These are phyloP conservation scores for Cornus suecica DNA, from an alignment of 148 eudicot species.

Conservation along the genomic window DNA sequence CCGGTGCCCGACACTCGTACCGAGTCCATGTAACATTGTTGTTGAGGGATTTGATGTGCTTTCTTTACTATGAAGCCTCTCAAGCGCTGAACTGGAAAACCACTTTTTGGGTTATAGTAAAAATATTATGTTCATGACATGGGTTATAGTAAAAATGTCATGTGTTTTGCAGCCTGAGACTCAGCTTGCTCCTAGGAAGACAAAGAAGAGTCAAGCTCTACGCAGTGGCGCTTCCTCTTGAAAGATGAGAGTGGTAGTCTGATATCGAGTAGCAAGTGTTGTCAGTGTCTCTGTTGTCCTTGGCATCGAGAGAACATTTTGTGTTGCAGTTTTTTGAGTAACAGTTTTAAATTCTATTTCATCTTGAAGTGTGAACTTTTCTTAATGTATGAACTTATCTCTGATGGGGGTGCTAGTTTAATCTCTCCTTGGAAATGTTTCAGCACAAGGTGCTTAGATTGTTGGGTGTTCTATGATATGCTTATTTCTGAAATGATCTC, in stretches of 20 bases:
- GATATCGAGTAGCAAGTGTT: not conserved
- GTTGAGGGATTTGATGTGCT: not conserved
- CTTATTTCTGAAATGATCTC: too few species aligned
- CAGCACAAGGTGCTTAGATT: too few species aligned
- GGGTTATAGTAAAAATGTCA: not conserved
- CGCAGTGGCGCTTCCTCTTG: slow-evolving; percentile 22
- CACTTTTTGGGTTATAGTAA: too few species aligned
- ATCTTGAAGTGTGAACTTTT: not conserved
- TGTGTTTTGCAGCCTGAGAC: slow-evolving; percentile 39
- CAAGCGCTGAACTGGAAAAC: not conserved
- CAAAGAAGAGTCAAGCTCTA: slow-evolving; percentile 25
- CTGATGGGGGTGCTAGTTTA: too few species aligned
- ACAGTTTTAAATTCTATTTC: not conserved
- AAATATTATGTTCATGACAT: too few species aligned
- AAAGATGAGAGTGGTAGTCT: not conserved
- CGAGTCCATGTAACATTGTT: too few species aligned
- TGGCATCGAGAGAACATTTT: not conserved
- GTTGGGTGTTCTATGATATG: too few species aligned
- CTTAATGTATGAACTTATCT: too few species aligned
- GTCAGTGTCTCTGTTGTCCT: not conserved
- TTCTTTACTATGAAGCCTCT: not conserved
- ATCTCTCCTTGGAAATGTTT: too few species aligned
- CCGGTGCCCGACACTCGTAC: too few species aligned
- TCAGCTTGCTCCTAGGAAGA: slow-evolving; percentile 45
- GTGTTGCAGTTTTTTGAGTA: not conserved